Evolutionary conservation across 1,284 basidiomycete species (phyloP), one percentile per base, ranked within the genome.

Genomic region (Rhodotorula sp.): DNA sequence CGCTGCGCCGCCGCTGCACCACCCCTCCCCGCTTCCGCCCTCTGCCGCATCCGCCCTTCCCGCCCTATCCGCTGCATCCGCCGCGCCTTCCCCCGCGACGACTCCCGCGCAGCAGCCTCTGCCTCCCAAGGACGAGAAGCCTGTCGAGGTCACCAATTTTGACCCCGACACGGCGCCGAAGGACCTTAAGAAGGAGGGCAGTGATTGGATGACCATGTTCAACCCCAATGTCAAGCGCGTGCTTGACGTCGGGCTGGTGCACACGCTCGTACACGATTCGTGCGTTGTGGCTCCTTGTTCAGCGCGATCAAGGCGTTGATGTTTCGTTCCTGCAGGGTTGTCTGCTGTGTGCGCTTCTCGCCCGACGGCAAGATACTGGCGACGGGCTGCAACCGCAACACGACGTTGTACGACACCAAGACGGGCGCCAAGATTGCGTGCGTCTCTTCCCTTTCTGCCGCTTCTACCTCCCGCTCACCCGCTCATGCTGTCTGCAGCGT

Each of bases 201-300:
- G 85, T 50, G 97, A 98, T 82, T 99, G 96, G 96, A 91, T 95
- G 79, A 94, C 92, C 29, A 87, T 97, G 64, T 97, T 94, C 85
- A 97, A 94, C 81, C 90, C 91, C 25, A 90, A 91, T 78, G 88
- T 85, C 34, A 91, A 93, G 83, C 85, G 89, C 61, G 86, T 88
- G 70, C 84, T 97, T 67, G 94, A 98, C 81, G 92, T 99, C n/a
- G 85, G 84, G 60, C 83, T 98, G 67, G 89, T 94, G 32, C 93
- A 98, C 81, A 97, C 91, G 2, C 84, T 99, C 46, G 88, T 89
- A 79, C 96, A 99, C 81, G 93, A 97, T 81, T 95, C 91, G 91
- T 92, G 78, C 75, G 86, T 81, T 39, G 9, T 25, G 51, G 39
- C 59, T 44, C n/a, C 50, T 6, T 32, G 10, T 12, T 34, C 7